Evolutionary conservation across 768 basidiomycete species (phyloP), one percentile per base, ranked within the genome.

Genomic region (Rhizopogon roseolus): DNA sequence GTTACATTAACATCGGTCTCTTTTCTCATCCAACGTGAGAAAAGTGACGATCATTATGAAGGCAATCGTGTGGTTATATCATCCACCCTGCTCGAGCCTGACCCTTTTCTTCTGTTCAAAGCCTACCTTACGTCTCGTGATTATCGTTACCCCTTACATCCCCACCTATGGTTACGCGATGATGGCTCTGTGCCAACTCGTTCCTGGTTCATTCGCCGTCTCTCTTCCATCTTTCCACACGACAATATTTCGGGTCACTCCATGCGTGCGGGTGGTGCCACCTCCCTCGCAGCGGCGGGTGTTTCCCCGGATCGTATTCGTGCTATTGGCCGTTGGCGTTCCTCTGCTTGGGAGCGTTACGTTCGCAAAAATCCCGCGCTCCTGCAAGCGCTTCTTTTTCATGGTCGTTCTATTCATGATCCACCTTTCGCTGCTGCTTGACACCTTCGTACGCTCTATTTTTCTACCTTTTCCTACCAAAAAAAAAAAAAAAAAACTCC

Each of bases 181-280:
- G 39, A 66, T 36, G 73, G 76, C 1, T 7, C 49, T 1, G 54
- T 73, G 0, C 77, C 75, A 0, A 71, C 65, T 0, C 60, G 68
- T 0, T 36, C 49, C 0, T 79, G 74, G 70, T 76, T n/a, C n/a
- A n/a, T 76, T 58, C 57, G 67, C 0, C 11, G 14, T 0, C 61
- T 22, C 3, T 3, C 22, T 22, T 1, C 22, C 3, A 22, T n/a
- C 22, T 44, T 54, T 19, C 34, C 46, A 19, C 17, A 17, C 7
- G 16, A 10, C 11, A 8, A 3, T 8, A 8, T 56, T 16, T n/a
- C 39, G 28, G 71, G 67, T 5, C 71, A 72, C 43, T 69, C 66
- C 3, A n/a, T 69, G 22, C 71, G 70, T n/a, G 62, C 75, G 6
- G 75, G 77, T 1, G 74, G 76, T 6, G 74, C 76, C 0, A 79